Evolutionary conservation across 345 rosid genomes (phyloP), one percentile per base, ranked within the genome.

Genomic region (Eucalyptus viminalis): DNA sequence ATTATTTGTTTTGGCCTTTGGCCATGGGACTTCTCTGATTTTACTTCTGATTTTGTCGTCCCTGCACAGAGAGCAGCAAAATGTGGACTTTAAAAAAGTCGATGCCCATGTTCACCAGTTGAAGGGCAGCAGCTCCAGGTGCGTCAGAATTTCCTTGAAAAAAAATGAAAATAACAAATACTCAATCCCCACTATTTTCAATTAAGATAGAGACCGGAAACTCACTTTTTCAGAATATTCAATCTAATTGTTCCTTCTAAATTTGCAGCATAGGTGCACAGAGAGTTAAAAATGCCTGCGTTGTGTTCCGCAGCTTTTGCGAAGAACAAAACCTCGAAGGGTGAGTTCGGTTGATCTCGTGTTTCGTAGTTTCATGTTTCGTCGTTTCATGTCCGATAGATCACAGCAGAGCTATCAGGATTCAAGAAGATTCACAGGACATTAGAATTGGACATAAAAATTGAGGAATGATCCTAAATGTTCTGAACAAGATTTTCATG

Each of bases 71-170:
- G 96, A 94, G 88, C 97, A 96, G 91, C 97, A 91, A 92, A 91
- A 81, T 90, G 93, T 95, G 62, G 99, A 97, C 94, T 96, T 97
- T 96, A 96, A 94, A 91, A 95, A 90, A 89, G 95, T 96, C 76
- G 99, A 97, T 92, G 94, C 97, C 5, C 94, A 95, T 95, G 99
- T 95, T 86, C 99, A 97, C 92, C 99, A 97, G 92, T 93, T 96
- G 88, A 97, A 97, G 94, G 99, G 99, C 87, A 97, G 99, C 94
- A 97, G 99, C 91, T 96, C 99, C 90, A 97, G 99, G 99, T 86
- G 69, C 88, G 43, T 54, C 27, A 86, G 17, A 22, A 53, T 13
- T 40, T 50, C 88, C 47, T 54, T 34, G 17, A 37, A 7, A 21
- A 34, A 37, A 21, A 86, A 11, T 16, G 13, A 37, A 49, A 1